Percentiles rank a stretch among this genome's conserved stretches.
These are phyloP conservation scores for Pseudocercospora fijiensis DNA, from an alignment of 2,329 filamentous ascomycete genomes.

Conservation along the genomic window DNA sequence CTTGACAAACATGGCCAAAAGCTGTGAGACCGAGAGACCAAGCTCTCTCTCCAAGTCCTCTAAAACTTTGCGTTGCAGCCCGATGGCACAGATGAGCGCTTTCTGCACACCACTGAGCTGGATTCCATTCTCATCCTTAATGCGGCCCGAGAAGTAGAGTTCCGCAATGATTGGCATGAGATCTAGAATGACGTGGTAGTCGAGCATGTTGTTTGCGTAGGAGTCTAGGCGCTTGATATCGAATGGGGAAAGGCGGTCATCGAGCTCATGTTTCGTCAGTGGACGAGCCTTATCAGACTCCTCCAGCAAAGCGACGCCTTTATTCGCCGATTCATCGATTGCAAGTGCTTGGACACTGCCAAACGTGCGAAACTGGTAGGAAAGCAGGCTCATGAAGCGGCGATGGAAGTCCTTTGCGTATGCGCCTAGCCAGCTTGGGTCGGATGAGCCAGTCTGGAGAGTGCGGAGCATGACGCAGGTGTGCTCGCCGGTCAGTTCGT, in stretches of 20 bases:
- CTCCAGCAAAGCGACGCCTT: slow-evolving; percentile 66
- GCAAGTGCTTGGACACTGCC: slow-evolving; percentile 74
- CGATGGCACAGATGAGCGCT: slow-evolving; percentile 83
- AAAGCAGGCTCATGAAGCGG: slow-evolving; percentile 85
- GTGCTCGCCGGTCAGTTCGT: slow-evolving; percentile 95
- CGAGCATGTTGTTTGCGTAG: slow-evolving; percentile 94
- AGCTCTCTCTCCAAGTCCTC: slow-evolving; percentile 78
- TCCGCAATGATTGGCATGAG: slow-evolving; percentile 78
- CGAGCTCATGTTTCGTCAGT: slow-evolving; percentile 73
- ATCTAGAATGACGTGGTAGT: slow-evolving; percentile 96
- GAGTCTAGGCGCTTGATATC: slow-evolving; percentile 93
- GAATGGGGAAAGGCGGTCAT: slow-evolving; percentile 78
- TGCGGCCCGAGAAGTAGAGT: slow-evolving; percentile 79
- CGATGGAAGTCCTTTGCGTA: slow-evolving; percentile 92
- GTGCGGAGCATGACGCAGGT: slow-evolving; percentile 96
- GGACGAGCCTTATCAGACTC: slow-evolving; percentile 49
- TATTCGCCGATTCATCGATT: slow-evolving; percentile 80
- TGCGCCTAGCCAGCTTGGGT: slow-evolving; percentile 81
- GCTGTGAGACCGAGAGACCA: slow-evolving; percentile 69
- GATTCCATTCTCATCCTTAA: slow-evolving; percentile 53
- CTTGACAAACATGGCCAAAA: slow-evolving; percentile 97
- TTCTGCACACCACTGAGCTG: slow-evolving; percentile 80
- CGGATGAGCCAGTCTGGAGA: slow-evolving; percentile 59
- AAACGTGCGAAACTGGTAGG: slow-evolving; percentile 89
- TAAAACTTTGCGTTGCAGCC: slow-evolving; percentile 85